Percentiles rank a stretch among this genome's conserved stretches.
Conservation (phyloP, 148 eudicot genomes). For the Persicaria maculosa region DNA sequence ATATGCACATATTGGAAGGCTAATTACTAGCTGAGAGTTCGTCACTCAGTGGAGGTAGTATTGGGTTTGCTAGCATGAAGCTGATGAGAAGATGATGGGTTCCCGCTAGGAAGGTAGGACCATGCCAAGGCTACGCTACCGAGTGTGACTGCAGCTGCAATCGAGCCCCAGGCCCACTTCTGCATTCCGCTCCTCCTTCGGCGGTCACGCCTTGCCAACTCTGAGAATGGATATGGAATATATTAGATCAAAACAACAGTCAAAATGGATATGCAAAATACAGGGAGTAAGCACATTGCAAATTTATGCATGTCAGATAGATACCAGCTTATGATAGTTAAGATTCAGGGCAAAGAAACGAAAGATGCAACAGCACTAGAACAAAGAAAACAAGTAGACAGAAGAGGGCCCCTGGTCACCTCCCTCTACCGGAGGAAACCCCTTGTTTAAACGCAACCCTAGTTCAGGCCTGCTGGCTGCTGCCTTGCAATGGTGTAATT, state of each 20-base stretch:
- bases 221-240: slow-evolving; percentile 28
- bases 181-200: slow-evolving; percentile 71
- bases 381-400: background rate
- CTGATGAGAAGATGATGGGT: slow-evolving; percentile 33
- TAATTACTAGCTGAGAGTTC: slow-evolving; percentile 7
- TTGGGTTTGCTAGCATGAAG: slow-evolving; percentile 25
- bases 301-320: background rate
- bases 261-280: background rate
- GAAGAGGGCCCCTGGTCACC: no score
- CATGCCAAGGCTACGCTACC: slow-evolving; percentile 71
- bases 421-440: no score
- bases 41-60: slow-evolving; percentile 21
- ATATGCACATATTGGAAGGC: background rate
- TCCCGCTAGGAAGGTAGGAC: slow-evolving; percentile 58
- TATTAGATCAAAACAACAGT: background rate
- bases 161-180: slow-evolving; percentile 75
- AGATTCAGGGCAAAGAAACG: background rate
- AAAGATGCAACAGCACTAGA: background rate
- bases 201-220: slow-evolving; percentile 60
- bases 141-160: slow-evolving; percentile 53
- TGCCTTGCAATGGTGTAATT: no score
- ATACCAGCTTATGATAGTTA: background rate
- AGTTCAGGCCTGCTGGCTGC: no score
- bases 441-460: background rate
- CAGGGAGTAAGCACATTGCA: background rate